Base-by-base conservation (phyloP, 805 yeast genomes). In the Metschnikowia dekortorum region DNA sequence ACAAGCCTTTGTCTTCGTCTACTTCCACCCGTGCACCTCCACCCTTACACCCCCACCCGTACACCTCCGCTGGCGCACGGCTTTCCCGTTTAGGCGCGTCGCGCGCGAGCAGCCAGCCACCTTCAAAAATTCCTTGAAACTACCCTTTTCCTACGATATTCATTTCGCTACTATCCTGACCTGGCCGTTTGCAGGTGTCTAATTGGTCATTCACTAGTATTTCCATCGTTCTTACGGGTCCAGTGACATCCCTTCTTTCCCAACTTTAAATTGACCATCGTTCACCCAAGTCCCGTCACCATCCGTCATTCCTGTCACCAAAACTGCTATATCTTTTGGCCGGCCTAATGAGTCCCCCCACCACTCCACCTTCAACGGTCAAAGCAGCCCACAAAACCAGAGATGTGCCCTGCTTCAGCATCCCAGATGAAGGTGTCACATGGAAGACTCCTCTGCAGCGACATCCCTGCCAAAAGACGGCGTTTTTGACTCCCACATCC, bases 91-190 rank as follows among this genome's bases (percentile, higher is more conserved):
- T 22, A 22, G 22, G 31, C 46, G 46, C 38, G 34, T 41, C 11
- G 11, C 29, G 10, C 26, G 35, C 39, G 46, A 35, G 44, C 32
- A 49, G 36, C 51, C 51, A 48, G 51, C 51, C 51, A 48, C 51
- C 51, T 33, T 32, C 14, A 26, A 10, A 42, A 33, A 11, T 33
- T 39, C 35, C 40, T 10, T 13, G 29, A 8, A 33, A 35, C 28
- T 28, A 10, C 40, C 26, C 28, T 10, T 16, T 36, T 10, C 22
- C 13, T 44, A 35, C 46, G 34, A 28, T 35, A 28, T 14, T 44
- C 37, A 16, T 4, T 22, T 22, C 22, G 22, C 22, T 22, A 22
- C 22, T 22, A 22, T 22, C 22, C 22, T 22, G 5, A 22, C 22
- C 22, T 22, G 22, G 22, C 22, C 22, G 22, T 22, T 22, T 22